Evolutionary conservation across 169 alveolate genomes (phyloP).

Genomic region (Eimeria zaria): DNA sequence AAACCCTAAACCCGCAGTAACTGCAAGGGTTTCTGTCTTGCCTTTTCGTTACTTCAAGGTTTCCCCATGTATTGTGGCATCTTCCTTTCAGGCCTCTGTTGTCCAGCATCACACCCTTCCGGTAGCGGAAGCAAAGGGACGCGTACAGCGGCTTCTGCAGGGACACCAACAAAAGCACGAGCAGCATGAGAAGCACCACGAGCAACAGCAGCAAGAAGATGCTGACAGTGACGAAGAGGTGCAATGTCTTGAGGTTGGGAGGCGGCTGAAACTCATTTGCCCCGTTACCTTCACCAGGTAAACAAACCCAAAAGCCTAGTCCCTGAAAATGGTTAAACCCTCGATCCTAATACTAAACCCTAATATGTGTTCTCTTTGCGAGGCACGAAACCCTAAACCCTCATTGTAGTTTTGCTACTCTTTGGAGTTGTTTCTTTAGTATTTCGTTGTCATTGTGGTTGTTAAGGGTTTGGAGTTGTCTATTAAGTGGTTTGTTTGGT

Average conservation of each 20-base stretch:
- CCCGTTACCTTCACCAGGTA: constrained; percentile 92
- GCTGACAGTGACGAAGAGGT: constrained; percentile 90
- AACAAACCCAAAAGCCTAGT: neutral
- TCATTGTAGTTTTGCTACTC: neutral
- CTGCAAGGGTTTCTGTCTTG: neutral
- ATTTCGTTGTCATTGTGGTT: neutral
- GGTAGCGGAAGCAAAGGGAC: neutral
- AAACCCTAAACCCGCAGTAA: neutral
- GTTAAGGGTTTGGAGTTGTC: too few species aligned
- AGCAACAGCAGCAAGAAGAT: constrained; percentile 86
- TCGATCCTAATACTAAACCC: neutral
- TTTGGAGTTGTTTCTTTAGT: neutral
- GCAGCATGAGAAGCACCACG: constrained; percentile 83
- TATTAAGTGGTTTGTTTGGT: neutral
- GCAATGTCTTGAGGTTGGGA: constrained; percentile 90
- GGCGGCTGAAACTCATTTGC: constrained; percentile 90
- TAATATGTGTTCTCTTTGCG: neutral
- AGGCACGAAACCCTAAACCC: neutral
- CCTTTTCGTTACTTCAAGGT: neutral
- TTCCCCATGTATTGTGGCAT: neutral
- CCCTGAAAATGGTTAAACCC: neutral
- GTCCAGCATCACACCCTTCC: constrained; percentile 25
- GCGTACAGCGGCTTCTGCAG: constrained; percentile 60
- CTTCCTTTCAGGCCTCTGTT: neutral
- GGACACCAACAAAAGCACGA: constrained; percentile 35